Evolutionary conservation across 148 eudicot species (phyloP), one percentile per base, ranked within the genome.

Genomic region (Diospyros lotus): DNA sequence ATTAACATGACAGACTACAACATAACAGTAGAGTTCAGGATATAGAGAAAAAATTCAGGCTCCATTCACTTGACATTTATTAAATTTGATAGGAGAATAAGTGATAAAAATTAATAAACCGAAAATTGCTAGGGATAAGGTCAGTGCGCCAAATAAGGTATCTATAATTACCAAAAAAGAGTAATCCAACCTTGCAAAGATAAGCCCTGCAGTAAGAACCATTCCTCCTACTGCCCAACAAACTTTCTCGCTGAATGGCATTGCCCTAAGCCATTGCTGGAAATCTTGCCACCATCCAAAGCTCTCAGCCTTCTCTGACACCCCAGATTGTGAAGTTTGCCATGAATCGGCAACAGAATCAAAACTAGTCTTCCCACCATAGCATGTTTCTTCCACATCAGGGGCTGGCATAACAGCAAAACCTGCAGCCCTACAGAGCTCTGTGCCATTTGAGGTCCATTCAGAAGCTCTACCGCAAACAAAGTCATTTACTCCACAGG

Each of bases 221-320:
- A 95, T 82, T 17, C 98, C 98, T 61, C 97, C 98, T 15, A 95
- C 89, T 18, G 94, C 98, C 98, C 97, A 90, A 68, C 89, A 90
- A 74, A 95, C 89, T 78, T 85, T 87, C 77, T 90, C 97, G 6
- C 78, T 84, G 48, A 89, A 82, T 18, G 92, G 87, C 88, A 84
- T 88, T 73, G 89, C 92, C 75, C 66, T 77, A 73, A 82, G 75
- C 97, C 92, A 86, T 76, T 89, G 91, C 82, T 79, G 87, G 75
- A 90, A 90, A 86, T 88, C 92, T 71, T 86, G 67, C 46, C 90
- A 64, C 18, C 82, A 58, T 55, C 85, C 84, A 2, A 77, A 63
- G 17, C 77, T 81, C 55, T 72, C 68, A 46, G 80, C 83, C 79
- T 82, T 79, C 67, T 58, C 73, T 50, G 80, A 69, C 28, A 74